These are phyloP conservation scores for Aureobasidium lini DNA, from an alignment of 2,329 filamentous ascomycete species.

Conservation along the genomic window DNA sequence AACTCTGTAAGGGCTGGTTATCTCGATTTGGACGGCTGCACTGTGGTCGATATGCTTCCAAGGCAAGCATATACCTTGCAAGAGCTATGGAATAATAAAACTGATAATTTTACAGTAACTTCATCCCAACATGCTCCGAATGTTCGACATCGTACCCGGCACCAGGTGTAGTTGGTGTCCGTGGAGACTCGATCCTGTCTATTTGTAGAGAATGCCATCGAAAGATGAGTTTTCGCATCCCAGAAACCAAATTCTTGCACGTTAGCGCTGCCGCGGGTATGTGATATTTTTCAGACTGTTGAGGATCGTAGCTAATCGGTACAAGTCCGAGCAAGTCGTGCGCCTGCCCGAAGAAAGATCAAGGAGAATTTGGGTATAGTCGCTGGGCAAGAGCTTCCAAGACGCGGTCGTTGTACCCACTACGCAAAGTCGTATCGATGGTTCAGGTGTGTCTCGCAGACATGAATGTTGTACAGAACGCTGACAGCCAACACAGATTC, in stretches of 20 bases:
- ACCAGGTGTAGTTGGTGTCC: slow-evolving; percentile 62
- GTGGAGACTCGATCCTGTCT: slow-evolving; percentile 65
- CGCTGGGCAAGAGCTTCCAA: slow-evolving; percentile 47
- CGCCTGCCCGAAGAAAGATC: slow-evolving; percentile 26
- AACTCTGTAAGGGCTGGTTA: slow-evolving; percentile 71
- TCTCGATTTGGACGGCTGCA: slow-evolving; percentile 67
- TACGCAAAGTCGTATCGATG: slow-evolving; percentile 50
- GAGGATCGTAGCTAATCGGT: neutral
- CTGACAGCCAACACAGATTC: slow-evolving; percentile 34
- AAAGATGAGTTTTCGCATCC: slow-evolving; percentile 73
- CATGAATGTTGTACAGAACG: too few relatives aligned
- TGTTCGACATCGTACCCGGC: slow-evolving; percentile 62
- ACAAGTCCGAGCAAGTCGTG: slow-evolving; percentile 24
- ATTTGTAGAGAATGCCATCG: slow-evolving; percentile 73
- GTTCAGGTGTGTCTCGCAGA: slow-evolving; percentile 39
- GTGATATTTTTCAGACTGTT: slow-evolving; percentile 3
- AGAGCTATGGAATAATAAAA: neutral
- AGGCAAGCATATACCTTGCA: slow-evolving; percentile 35
- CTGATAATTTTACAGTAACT: slow-evolving; percentile 47
- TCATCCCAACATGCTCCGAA: slow-evolving; percentile 67
- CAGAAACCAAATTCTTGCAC: slow-evolving; percentile 68
- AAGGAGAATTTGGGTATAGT: slow-evolving; percentile 49
- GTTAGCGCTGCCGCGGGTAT: slow-evolving; percentile 47
- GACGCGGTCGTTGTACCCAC: slow-evolving; percentile 46
- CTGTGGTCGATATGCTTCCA: slow-evolving; percentile 66